Evolutionary conservation across 2,329 filamentous ascomycete genomes (phyloP).

Genomic region (Zymoseptoria passerinii): DNA sequence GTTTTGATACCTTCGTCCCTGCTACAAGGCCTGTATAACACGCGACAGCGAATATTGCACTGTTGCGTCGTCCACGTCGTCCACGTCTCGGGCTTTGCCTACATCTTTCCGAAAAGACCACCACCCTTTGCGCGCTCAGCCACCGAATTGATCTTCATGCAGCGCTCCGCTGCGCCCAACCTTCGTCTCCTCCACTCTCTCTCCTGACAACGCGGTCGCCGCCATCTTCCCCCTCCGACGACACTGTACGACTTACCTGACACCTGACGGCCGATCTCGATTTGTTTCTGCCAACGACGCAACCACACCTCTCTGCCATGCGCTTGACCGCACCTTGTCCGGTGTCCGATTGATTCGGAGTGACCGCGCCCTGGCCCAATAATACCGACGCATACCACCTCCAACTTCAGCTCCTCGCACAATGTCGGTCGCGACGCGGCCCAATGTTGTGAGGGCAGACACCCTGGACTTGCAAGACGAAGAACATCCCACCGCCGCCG

Average conservation of each 20-base stretch:
- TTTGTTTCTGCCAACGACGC: background rate
- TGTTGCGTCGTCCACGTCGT: background rate
- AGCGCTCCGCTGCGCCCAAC: background rate
- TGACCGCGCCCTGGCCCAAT: background rate
- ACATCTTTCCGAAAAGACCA: background rate
- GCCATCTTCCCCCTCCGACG: background rate
- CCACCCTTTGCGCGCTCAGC: background rate
- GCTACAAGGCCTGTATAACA: no score
- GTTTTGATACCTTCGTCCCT: no score
- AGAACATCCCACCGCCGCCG: slow-evolving; percentile 71
- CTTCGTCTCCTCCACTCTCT: background rate
- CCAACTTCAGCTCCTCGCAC: background rate
- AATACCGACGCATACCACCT: background rate
- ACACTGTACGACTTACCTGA: background rate
- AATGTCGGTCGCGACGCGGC: slow-evolving; percentile 9
- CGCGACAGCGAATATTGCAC: background rate
- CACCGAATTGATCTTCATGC: background rate
- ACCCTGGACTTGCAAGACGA: slow-evolving; percentile 90
- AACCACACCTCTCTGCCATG: background rate
- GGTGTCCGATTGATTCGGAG: background rate
- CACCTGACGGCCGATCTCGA: background rate
- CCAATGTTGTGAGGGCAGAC: slow-evolving; percentile 48
- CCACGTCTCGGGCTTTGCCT: background rate
- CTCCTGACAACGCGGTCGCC: background rate
- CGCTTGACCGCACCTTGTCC: background rate